Percentiles rank a stretch among this genome's conserved stretches.
Conservation (phyloP, 2,329 filamentous ascomycete genomes). For the Nemania sp. region DNA sequence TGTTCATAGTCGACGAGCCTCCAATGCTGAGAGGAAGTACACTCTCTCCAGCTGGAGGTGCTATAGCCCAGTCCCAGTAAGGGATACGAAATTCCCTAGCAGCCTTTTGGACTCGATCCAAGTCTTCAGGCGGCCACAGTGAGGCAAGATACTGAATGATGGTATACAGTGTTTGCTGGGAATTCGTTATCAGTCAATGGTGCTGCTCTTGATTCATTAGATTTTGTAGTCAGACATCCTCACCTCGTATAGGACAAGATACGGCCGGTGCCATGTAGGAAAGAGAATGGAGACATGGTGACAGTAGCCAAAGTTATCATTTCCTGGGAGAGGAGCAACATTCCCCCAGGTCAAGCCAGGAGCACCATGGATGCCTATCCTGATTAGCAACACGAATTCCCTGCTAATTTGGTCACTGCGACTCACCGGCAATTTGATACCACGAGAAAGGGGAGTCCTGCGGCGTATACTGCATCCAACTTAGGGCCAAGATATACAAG, state of each 20-base stretch:
- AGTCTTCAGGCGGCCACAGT: conserved; percentile 46
- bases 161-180: conserved; percentile 46
- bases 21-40: conserved; percentile 54
- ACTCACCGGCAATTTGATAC: conserved; percentile 74
- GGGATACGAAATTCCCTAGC: conserved; percentile 58
- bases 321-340: conserved; percentile 54
- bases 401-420: neutral
- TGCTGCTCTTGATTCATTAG: neutral
- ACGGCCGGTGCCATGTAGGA: conserved; percentile 82
- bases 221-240: conserved; percentile 8
- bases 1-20: conserved; percentile 46
- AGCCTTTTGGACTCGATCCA: conserved; percentile 54
- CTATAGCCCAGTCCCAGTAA: conserved; percentile 62
- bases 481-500: conserved; percentile 74
- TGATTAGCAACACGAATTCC: conserved; percentile 20
- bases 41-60: conserved; percentile 52
- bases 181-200: neutral
- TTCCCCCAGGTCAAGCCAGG: conserved; percentile 62
- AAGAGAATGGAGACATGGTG: conserved; percentile 76
- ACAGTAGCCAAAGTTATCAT: conserved; percentile 70
- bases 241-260: conserved; percentile 66
- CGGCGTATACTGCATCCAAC: conserved; percentile 69
- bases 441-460: conserved; percentile 69
- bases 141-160: conserved; percentile 41
- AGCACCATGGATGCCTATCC: conserved; percentile 75